A percentile compares a stretch with the other conserved stretches of the same genome.
Evolutionary conservation across 2,329 filamentous ascomycete species (phyloP).

Genomic region (Fragosphaeria purpurea): DNA sequence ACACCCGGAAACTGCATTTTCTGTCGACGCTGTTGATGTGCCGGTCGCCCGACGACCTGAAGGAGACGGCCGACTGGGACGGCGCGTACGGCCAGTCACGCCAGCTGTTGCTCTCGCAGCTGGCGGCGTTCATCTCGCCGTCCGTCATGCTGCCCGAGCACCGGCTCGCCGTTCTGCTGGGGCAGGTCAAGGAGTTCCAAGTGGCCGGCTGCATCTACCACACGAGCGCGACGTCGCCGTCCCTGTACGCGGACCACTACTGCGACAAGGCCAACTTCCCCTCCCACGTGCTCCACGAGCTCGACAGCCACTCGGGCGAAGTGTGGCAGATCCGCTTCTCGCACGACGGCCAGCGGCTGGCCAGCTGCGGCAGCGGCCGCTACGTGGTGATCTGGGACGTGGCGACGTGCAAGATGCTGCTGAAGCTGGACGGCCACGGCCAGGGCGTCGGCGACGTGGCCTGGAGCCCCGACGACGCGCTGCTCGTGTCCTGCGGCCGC

Average conservation of each 20-base stretch:
- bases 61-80: constrained; percentile 72
- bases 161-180: constrained; percentile 68
- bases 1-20: constrained; percentile 66
- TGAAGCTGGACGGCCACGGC: constrained; percentile 55
- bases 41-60: constrained; percentile 64
- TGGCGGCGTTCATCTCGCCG: constrained; percentile 88
- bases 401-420: constrained; percentile 53
- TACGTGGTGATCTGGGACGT: constrained; percentile 77
- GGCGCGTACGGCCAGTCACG: constrained; percentile 68
- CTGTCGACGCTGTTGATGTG: constrained; percentile 91
- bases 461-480: constrained; percentile 87
- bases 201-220: constrained; percentile 81
- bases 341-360: constrained; percentile 71
- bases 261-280: constrained; percentile 79
- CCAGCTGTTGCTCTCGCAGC: constrained; percentile 61
- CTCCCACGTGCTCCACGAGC: constrained; percentile 56
- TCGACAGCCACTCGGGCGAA: constrained; percentile 67
- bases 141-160: constrained; percentile 95
- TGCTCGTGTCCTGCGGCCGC: constrained; percentile 73
- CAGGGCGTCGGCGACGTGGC: constrained; percentile 67
- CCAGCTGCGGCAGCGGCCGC: constrained; percentile 68
- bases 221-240: constrained; percentile 67
- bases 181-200: constrained; percentile 76
- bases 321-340: constrained; percentile 92
- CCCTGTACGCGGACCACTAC: constrained; percentile 77